Percentiles rank a stretch among this genome's conserved stretches.
These are phyloP conservation scores for Botrytis byssoidea DNA, from an alignment of 2,329 filamentous ascomycete genomes.

Conservation along the genomic window DNA sequence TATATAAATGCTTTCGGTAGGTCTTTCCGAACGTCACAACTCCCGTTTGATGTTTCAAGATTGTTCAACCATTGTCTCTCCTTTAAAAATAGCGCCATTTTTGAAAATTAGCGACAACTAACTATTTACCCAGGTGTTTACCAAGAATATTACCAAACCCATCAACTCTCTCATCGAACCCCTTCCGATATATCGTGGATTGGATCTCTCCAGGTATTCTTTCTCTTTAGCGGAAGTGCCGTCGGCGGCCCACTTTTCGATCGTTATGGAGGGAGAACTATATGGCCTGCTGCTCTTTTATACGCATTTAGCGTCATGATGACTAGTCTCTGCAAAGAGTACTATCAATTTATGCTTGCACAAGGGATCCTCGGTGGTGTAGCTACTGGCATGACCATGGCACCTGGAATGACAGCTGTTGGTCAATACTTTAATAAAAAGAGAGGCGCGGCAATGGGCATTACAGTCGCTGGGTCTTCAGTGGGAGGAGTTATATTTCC, in stretches of 20 bases:
- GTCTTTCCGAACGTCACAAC: neutral
- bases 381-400: constrained; percentile 42
- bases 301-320: constrained; percentile 38
- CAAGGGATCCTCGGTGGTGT: constrained; percentile 39
- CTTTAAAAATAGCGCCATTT: neutral
- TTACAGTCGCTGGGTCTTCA: constrained; percentile 38
- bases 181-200: constrained; percentile 19
- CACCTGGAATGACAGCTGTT: constrained; percentile 32
- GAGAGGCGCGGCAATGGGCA: constrained; percentile 48
- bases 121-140: constrained; percentile 44
- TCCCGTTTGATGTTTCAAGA: neutral
- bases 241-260: constrained; percentile 18
- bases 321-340: constrained; percentile 40
- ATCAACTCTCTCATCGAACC: constrained; percentile 45
- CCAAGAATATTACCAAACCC: constrained; percentile 54
- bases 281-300: constrained; percentile 28
- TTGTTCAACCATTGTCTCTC: neutral
- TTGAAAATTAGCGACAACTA: neutral
- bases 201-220: constrained; percentile 13
- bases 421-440: constrained; percentile 53
- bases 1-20: constrained; percentile 44
- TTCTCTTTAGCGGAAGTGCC: constrained; percentile 17
- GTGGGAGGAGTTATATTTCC: constrained; percentile 21
- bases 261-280: constrained; percentile 51
- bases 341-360: constrained; percentile 41